phyloP scores from a whole-genome alignment of 2,329 filamentous ascomycete genomes.

The Exophiala oligosperma region DNA sequence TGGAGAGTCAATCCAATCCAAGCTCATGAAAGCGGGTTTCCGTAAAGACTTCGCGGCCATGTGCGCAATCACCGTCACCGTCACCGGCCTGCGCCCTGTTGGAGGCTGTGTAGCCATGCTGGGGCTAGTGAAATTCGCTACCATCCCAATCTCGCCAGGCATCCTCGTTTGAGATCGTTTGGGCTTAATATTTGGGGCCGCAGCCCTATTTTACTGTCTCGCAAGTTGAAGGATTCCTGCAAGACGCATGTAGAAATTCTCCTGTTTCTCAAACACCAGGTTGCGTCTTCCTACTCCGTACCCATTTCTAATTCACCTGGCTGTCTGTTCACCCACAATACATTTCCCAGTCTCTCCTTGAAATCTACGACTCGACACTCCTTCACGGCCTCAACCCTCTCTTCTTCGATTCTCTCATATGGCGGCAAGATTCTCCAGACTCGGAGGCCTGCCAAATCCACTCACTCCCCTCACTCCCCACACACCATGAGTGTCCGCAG shows the following conservation, averaged over 20 bases:
- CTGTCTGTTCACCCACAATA: too few species aligned
- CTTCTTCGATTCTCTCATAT: constrained; percentile 9
- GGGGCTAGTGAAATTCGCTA: background rate
- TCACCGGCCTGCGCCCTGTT: background rate
- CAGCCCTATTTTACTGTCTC: background rate
- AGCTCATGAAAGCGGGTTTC: background rate
- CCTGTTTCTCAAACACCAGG: background rate
- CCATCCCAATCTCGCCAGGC: constrained; percentile 2
- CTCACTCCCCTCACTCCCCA: constrained; percentile 3
- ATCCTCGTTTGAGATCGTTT: background rate
- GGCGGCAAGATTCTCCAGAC: constrained; percentile 10
- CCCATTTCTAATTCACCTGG: background rate
- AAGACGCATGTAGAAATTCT: too few species aligned
- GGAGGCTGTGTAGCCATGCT: background rate
- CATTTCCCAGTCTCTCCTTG: background rate
- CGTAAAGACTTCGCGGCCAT: background rate
- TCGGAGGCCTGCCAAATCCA: constrained; percentile 3
- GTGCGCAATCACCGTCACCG: background rate
- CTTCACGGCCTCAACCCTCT: background rate
- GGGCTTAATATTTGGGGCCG: background rate
- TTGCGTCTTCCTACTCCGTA: background rate
- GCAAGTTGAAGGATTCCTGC: background rate
- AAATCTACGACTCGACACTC: background rate
- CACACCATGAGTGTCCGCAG: constrained; percentile 17
- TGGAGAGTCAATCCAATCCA: too few species aligned